Evolutionary conservation across 2,329 filamentous ascomycete genomes (phyloP).

Genomic region (Penicillium sp.): DNA sequence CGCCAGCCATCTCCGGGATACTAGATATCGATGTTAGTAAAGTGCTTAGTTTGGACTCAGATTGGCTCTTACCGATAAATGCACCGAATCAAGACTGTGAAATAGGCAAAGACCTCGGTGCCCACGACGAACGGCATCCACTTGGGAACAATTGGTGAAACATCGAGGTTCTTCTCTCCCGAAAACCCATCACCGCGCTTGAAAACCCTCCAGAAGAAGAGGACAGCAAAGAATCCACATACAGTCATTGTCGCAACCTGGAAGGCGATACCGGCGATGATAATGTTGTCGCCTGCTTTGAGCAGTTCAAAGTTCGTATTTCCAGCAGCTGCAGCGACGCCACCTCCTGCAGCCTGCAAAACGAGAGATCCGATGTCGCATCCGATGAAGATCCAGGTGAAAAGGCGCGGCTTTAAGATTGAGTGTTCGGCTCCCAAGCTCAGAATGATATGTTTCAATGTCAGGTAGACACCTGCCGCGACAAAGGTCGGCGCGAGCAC

Average conservation of each 20-base stretch:
- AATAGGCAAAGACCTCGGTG: slow-evolving; percentile 36
- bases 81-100: slow-evolving; percentile 43
- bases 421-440: slow-evolving; percentile 52
- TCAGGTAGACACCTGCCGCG: slow-evolving; percentile 56
- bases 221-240: slow-evolving; percentile 39
- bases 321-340: slow-evolving; percentile 53
- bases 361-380: slow-evolving; percentile 59
- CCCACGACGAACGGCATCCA: slow-evolving; percentile 28
- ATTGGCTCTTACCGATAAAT: slow-evolving; percentile 40
- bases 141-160: slow-evolving; percentile 13
- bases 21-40: slow-evolving; percentile 25
- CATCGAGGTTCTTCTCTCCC: slow-evolving; percentile 28
- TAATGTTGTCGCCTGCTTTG: slow-evolving; percentile 53
- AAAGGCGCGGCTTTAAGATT: slow-evolving; percentile 48
- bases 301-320: slow-evolving; percentile 37
- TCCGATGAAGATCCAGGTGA: slow-evolving; percentile 60
- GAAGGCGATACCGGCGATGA: slow-evolving; percentile 57
- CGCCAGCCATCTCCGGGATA: slow-evolving; percentile 51
- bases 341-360: slow-evolving; percentile 58
- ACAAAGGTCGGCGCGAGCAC: slow-evolving; percentile 58
- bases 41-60: not conserved
- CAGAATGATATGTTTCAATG: slow-evolving; percentile 57
- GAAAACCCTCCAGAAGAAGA: slow-evolving; percentile 45
- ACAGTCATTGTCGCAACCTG: slow-evolving; percentile 53
- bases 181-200: slow-evolving; percentile 25